phyloP scores from a whole-genome alignment of 106 monocot genomes.

The Phalaenopsis aphrodite region DNA sequence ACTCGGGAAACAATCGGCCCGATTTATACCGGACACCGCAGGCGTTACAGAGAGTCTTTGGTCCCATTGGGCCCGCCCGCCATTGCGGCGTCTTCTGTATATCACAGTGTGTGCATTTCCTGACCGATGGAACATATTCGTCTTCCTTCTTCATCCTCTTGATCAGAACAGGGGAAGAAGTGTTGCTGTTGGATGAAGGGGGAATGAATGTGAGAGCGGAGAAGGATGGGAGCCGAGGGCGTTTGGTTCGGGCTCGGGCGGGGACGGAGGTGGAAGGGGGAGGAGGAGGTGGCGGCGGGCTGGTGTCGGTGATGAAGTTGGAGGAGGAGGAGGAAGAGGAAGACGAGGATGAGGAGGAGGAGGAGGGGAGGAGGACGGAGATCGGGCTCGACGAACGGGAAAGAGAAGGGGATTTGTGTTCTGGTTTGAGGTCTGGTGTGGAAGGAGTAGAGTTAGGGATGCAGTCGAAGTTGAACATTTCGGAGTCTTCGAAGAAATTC shows the following conservation, averaged over 20 bases:
- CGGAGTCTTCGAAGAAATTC: conserved; percentile 59
- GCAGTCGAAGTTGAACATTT: conserved; percentile 21
- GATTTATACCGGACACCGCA: conserved; percentile 26
- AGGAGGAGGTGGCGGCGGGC: background rate
- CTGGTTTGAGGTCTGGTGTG: background rate
- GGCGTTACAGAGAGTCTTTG: conserved; percentile 26
- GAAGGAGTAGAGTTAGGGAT: background rate
- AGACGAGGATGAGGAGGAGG: conserved; percentile 5
- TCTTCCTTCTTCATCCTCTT: background rate
- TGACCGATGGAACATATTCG: background rate
- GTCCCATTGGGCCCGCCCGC: conserved; percentile 19
- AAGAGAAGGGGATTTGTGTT: too few relatives aligned
- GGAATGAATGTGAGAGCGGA: conserved; percentile 11
- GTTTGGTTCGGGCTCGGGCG: conserved; percentile 62
- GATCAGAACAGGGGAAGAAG: conserved; percentile 4
- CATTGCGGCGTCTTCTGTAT: conserved; percentile 19
- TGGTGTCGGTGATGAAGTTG: background rate
- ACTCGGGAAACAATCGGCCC: conserved; percentile 34
- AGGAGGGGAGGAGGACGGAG: conserved; percentile 38
- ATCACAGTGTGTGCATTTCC: conserved; percentile 1
- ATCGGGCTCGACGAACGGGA: conserved; percentile 52
- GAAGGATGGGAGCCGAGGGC: conserved; percentile 42
- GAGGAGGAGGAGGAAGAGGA: conserved; percentile 25
- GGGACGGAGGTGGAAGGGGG: conserved; percentile 18
- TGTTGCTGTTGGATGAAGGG: conserved; percentile 2